phyloP scores from a whole-genome alignment of 345 rosid species.

The Salix arbutifolia region DNA sequence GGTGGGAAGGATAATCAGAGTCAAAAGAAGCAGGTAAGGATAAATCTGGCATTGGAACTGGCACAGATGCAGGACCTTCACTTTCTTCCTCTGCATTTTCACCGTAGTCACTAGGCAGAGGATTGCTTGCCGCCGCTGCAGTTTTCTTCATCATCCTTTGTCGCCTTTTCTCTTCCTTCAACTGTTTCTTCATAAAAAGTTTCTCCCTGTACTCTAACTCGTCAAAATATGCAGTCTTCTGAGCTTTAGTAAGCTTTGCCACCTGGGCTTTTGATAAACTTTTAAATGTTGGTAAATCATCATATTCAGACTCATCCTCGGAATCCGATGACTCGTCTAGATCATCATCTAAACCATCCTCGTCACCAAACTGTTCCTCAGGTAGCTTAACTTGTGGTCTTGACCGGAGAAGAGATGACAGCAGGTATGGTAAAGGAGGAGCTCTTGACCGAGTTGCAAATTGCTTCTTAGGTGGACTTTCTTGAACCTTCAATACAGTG shows the following conservation, averaged over 20 bases:
- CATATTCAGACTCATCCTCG: constrained; percentile 76
- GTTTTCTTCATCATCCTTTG: constrained; percentile 68
- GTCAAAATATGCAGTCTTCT: constrained; percentile 78
- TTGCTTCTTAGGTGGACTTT: constrained; percentile 74
- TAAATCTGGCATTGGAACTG: constrained; percentile 91
- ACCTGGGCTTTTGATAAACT: constrained; percentile 66
- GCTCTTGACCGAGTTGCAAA: constrained; percentile 61
- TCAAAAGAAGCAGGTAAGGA: constrained; percentile 89
- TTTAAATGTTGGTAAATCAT: constrained; percentile 83
- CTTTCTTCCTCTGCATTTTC: constrained; percentile 75
- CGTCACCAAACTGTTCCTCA: constrained; percentile 79
- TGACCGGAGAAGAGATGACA: constrained; percentile 89
- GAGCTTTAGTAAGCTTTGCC: constrained; percentile 65
- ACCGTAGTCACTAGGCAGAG: constrained; percentile 38
- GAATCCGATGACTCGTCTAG: constrained; percentile 72
- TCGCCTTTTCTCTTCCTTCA: constrained; percentile 77
- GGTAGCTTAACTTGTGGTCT: constrained; percentile 88
- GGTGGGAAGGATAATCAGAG: constrained; percentile 91
- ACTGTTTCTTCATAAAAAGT: constrained; percentile 79
- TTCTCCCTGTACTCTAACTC: constrained; percentile 87
- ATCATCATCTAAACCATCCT: constrained; percentile 69
- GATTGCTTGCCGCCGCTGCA: constrained; percentile 58
- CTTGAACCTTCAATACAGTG: constrained; percentile 73
- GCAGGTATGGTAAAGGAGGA: constrained; percentile 82
- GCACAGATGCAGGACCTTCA: constrained; percentile 70